phyloP scores from a whole-genome alignment of 2,329 filamentous ascomycete genomes.

The Apiospora saccharicola region DNA sequence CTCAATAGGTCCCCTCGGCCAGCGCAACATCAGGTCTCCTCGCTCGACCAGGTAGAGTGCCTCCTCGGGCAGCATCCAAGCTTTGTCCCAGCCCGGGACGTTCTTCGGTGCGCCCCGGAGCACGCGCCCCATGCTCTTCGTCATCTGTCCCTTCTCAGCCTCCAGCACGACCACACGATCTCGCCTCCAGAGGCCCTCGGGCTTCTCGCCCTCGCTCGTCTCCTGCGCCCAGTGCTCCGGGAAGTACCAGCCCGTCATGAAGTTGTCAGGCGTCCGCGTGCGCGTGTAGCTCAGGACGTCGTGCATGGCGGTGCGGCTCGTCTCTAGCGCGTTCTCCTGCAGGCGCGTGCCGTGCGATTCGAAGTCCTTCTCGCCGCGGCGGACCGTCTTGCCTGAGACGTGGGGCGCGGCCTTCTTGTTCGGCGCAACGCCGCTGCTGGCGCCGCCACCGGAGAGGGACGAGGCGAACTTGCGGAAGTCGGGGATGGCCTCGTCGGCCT shows the following conservation, averaged over 20 bases:
- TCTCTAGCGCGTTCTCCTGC: constrained; percentile 79
- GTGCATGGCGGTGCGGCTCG: constrained; percentile 88
- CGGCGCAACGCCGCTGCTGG: not conserved
- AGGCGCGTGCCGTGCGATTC: constrained; percentile 88
- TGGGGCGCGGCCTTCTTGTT: constrained; percentile 43
- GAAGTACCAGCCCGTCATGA: constrained; percentile 76
- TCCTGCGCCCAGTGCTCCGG: constrained; percentile 61
- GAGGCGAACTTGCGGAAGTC: constrained; percentile 80
- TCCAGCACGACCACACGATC: constrained; percentile 72
- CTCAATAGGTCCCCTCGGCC: constrained; percentile 67
- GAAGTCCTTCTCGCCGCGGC: constrained; percentile 96
- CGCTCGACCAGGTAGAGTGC: constrained; percentile 88
- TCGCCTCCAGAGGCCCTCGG: constrained; percentile 49
- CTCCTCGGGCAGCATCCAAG: constrained; percentile 93
- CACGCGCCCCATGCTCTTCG: constrained; percentile 77
- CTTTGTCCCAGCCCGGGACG: constrained; percentile 61
- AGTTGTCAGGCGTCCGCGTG: constrained; percentile 72
- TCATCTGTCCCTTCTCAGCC: constrained; percentile 71
- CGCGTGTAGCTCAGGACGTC: constrained; percentile 82
- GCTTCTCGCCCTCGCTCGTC: constrained; percentile 30
- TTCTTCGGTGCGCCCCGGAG: constrained; percentile 62
- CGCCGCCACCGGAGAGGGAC: constrained; percentile 45
- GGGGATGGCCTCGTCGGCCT: constrained; percentile 44
- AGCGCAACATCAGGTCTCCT: constrained; percentile 86
- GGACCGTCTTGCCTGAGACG: constrained; percentile 71